Evolutionary conservation across 805 yeast species (phyloP), one percentile per base, ranked within the genome.

Genomic region (Candida silvatica): DNA sequence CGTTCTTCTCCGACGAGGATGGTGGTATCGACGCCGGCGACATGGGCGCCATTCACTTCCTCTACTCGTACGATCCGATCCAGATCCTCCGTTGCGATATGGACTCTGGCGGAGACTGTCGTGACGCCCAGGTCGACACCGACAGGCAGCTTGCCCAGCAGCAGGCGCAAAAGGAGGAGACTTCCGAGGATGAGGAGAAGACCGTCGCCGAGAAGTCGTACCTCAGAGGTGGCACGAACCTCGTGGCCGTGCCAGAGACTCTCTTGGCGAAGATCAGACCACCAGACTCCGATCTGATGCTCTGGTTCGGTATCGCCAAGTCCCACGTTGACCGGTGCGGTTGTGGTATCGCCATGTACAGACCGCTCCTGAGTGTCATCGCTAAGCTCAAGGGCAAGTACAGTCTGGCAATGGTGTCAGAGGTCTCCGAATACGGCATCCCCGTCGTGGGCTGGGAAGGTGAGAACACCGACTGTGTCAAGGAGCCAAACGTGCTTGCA

Each of bases 241-340:
- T 48, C 35, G 33, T 37, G 17, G 43, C 47, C 12, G 23, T 48
- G 6, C 51, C 53, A 17, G 29, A 34, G 16, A 11, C 38, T 20
- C 22, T 31, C 17, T 51, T 22, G 19, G 11, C n/a, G 17, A 20
- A 20, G 16, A 14, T 27, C 11, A 44, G 24, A 20, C 19, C 22
- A 5, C 9, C 9, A 6, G 15, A 24, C 11, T 32, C 37, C 17
- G 17, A 35, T 16, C 26, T 39, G 15, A 61, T 61, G 36, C 46
- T 66, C 15, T 66, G 66, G 61, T 44, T 64, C n/a, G 67, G 67
- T 1, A 58, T 64, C 45, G 63, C 66, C 2, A 51, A 67, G 33
- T 65, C 68, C 8, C 69, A 64, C 41, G 35, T 62, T 14, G 48
- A 49, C 29, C 40, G 49, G 9, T 66, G 71, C 47, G 69, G 70